Conservation (phyloP, 352 stramenopile species). For the Pythium sukuiense region DNA sequence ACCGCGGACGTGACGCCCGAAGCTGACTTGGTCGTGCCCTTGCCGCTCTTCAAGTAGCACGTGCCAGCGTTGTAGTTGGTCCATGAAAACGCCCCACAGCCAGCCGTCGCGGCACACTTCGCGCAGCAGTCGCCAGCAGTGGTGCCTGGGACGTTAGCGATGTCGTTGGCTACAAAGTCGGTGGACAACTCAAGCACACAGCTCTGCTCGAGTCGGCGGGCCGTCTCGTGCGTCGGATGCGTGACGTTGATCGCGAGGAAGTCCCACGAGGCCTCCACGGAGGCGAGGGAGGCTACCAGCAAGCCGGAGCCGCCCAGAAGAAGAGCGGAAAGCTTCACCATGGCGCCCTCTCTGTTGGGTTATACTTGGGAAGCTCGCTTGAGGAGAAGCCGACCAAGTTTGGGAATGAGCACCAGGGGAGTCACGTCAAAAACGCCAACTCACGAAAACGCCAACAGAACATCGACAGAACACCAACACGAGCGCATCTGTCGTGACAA, state of each 20-base stretch:
- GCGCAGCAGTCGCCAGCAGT: not conserved
- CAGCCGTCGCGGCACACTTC: not conserved
- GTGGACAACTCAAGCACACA: not conserved
- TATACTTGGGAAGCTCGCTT: not conserved
- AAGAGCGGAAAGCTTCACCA: not conserved
- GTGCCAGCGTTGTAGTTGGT: constrained; percentile 27
- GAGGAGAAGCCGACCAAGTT: not conserved
- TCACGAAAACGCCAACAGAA: not conserved
- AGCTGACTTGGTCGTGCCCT: not conserved
- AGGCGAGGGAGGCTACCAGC: not conserved
- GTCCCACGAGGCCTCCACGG: not conserved
- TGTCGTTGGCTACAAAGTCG: not conserved
- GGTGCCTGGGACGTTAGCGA: not conserved
- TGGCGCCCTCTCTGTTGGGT: not conserved
- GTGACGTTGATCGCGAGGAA: not conserved
- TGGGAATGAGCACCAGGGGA: not conserved
- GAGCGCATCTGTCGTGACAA: not conserved
- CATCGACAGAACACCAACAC: too few species aligned
- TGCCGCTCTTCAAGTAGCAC: constrained; percentile 33
- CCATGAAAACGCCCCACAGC: constrained; percentile 29
- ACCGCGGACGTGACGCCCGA: not conserved
- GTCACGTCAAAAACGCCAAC: not conserved
- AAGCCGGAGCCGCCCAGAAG: not conserved
- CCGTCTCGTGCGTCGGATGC: not conserved
- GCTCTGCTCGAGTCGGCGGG: not conserved